Evolutionary conservation across 2,329 filamentous ascomycete genomes (phyloP).

Genomic region (Onygena corvina): DNA sequence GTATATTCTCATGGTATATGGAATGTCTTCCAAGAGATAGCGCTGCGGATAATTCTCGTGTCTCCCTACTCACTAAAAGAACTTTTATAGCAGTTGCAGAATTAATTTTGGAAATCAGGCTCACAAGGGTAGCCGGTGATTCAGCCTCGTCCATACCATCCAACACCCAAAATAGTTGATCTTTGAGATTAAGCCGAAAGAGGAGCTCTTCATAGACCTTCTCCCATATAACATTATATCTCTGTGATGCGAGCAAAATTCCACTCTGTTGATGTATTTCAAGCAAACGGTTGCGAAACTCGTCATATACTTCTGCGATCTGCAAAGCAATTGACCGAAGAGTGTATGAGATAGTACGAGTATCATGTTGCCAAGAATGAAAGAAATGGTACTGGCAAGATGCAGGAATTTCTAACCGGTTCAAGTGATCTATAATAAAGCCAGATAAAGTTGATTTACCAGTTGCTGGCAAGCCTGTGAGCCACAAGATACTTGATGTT

Average conservation of each 20-base stretch:
- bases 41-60: constrained; percentile 6
- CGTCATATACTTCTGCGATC: constrained; percentile 6
- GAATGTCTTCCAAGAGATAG: neutral
- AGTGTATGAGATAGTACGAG: constrained; percentile 12
- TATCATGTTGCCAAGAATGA: constrained; percentile 11
- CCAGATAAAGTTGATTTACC: constrained; percentile 13
- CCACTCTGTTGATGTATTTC: constrained; percentile 1
- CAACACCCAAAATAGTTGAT: constrained; percentile 16
- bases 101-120: constrained; percentile 8
- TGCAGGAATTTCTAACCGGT: neutral
- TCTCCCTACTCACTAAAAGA: constrained; percentile 13
- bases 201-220: constrained; percentile 13
- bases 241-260: constrained; percentile 8
- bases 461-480: constrained; percentile 10
- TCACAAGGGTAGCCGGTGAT: neutral
- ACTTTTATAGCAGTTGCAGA: constrained; percentile 10
- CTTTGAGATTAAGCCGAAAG: constrained; percentile 10
- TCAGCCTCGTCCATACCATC: constrained; percentile 18
- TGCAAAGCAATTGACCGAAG: constrained; percentile 16
- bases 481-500: constrained; percentile 7
- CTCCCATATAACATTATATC: constrained; percentile 14
- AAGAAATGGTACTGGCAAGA: constrained; percentile 13
- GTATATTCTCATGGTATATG: constrained; percentile 10
- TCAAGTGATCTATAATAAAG: constrained; percentile 11
- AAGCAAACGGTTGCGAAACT: constrained; percentile 9